A percentile compares a stretch with the other conserved stretches of the same genome.
These are phyloP conservation scores for Starmerella sp. DNA, from an alignment of 805 yeast species.

Conservation along the genomic window DNA sequence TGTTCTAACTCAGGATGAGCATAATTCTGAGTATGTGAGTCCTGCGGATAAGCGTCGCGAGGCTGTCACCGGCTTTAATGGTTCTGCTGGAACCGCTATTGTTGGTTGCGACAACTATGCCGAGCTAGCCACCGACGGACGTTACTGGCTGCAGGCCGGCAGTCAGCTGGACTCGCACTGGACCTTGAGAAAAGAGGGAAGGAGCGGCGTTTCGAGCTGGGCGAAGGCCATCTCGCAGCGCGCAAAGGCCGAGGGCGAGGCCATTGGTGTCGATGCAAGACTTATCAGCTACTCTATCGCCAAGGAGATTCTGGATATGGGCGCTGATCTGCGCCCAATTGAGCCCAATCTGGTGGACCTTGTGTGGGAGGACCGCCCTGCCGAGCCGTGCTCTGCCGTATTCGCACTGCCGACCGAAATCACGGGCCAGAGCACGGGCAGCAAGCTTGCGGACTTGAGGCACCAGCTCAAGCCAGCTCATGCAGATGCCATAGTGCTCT, in stretches of 20 bases:
- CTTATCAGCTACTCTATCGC: conserved; percentile 39
- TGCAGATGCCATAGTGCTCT: conserved; percentile 41
- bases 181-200: conserved; percentile 71
- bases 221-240: conserved; percentile 59
- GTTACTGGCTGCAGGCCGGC: conserved; percentile 85
- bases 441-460: conserved; percentile 43
- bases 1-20: conserved; percentile 85
- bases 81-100: conserved; percentile 89
- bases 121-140: conserved; percentile 82
- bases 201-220: conserved; percentile 65
- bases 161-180: conserved; percentile 71
- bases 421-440: conserved; percentile 52
- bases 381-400: neutral
- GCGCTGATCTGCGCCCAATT: conserved; percentile 41
- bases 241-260: conserved; percentile 37
- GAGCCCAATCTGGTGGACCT: conserved; percentile 58
- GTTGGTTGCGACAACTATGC: conserved; percentile 53
- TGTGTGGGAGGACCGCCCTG: conserved; percentile 44
- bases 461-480: conserved; percentile 24
- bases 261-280: conserved; percentile 76
- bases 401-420: conserved; percentile 45
- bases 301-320: conserved; percentile 22
- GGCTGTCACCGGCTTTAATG: conserved; percentile 76
- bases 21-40: conserved; percentile 82
- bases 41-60: conserved; percentile 71